Evolutionary conservation across 2,329 filamentous ascomycete species (phyloP).

Genomic region (Acephala macrosclerotiorum): DNA sequence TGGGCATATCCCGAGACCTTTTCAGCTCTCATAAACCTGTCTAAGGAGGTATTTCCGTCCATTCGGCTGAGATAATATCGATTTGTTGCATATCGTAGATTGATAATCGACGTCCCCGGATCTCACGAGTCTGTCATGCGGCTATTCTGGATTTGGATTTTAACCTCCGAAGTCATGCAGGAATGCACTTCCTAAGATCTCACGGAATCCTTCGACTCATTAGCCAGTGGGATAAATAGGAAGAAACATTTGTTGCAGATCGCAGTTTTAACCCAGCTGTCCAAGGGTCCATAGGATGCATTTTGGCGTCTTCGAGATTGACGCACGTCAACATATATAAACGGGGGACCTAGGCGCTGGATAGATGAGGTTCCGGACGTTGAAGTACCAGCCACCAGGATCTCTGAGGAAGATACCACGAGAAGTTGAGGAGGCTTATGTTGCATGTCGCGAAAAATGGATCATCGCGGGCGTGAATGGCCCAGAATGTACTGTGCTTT

Average conservation of each 20-base stretch:
- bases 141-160: constrained; percentile 1
- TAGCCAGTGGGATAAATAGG: constrained; percentile 5
- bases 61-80: not conserved
- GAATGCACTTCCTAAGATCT: not conserved
- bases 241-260: not conserved
- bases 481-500: constrained; percentile 1
- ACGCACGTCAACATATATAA: not conserved
- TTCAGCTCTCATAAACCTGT: not conserved
- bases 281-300: not conserved
- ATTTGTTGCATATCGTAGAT: constrained; percentile 5
- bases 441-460: constrained; percentile 12
- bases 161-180: constrained; percentile 2
- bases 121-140: constrained; percentile 1
- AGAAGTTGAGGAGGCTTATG: not conserved
- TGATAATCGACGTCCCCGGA: constrained; percentile 4
- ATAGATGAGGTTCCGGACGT: not conserved
- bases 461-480: constrained; percentile 1
- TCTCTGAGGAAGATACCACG: constrained; percentile 2
- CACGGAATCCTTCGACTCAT: not conserved
- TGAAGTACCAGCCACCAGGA: not conserved
- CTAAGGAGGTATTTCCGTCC: not conserved
- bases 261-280: constrained; percentile 5
- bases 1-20: not conserved
- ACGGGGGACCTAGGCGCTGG: not conserved
- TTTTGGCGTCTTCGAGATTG: not conserved